Base-by-base conservation (phyloP, 345 rosid genomes). In the Crucihimalaya himalaica region DNA sequence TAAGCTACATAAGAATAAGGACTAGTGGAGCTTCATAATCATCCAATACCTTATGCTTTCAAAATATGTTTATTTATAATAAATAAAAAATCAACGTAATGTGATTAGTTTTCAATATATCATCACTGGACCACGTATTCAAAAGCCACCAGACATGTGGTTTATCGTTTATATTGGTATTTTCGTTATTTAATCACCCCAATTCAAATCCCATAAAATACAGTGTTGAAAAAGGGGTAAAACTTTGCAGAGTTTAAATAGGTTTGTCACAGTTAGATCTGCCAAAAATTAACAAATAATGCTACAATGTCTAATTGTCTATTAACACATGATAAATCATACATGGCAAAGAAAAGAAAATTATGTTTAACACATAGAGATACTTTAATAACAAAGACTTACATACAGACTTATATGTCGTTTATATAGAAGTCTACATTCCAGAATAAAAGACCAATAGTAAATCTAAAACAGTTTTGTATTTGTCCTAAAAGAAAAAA, bases 21-120 rank as follows among this genome's bases (percentile, higher is more conserved):
- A 45, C 31, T 66, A 67, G 78, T 67, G 78, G 68, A 58, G 21
- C 43, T 28, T 40, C 61, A 67, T 31, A 74, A 20, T 39, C 58
- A 66, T 57, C 78, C 71, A 45, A 65, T 47, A 57, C 66, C 51
- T 34, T 27, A 47, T 53, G 63, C 28, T 56, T 57, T 57, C 34
- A 47, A 20, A 11, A 37, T 3, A 63, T 10, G 39, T 52, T 14
- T 67, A 55, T 19, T 8, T 18, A 63, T 27, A 21, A 40, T n/a
- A 5, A 21, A 51, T 5, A 21, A 51, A 51, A 51, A 51, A 21
- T 53, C 7, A 31, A 31, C 15, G 12, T 46, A 20, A 18, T 50
- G 60, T 28, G 48, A 27, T 15, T 57, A 63, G 29, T 50, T 47
- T 65, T 27, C 21, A 34, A 46, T 34, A n/a, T 35, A 48, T 60